A percentile compares a stretch with the other conserved stretches of the same genome.
Evolutionary conservation across 1,284 basidiomycete genomes (phyloP).

Genomic region (Salmacisia buchloeana): DNA sequence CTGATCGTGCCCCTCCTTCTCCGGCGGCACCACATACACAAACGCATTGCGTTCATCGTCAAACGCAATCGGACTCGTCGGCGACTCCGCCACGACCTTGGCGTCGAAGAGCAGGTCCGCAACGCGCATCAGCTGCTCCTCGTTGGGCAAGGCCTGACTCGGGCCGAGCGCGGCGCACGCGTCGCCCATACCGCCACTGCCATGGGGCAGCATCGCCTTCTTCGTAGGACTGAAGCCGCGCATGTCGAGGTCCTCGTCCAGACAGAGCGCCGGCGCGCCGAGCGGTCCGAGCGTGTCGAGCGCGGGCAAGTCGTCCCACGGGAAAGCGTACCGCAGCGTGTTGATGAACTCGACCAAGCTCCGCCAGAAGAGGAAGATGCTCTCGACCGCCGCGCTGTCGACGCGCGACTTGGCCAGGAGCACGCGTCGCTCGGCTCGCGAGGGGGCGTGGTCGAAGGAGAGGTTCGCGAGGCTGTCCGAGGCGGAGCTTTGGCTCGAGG

Average conservation of each 20-base stretch:
- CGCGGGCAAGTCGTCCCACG: conserved; percentile 61
- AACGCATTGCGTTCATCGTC: conserved; percentile 37
- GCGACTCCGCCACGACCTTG: conserved; percentile 59
- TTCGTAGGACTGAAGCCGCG: conserved; percentile 78
- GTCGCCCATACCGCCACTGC: conserved; percentile 29
- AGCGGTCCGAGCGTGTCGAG: conserved; percentile 52
- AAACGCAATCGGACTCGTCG: conserved; percentile 48
- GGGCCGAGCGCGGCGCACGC: conserved; percentile 21
- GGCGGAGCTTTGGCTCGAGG: conserved; percentile 17
- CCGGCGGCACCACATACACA: conserved; percentile 13
- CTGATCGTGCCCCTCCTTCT: not conserved
- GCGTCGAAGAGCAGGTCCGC: conserved; percentile 76
- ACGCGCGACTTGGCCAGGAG: not conserved
- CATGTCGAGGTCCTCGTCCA: conserved; percentile 89
- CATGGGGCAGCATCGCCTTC: conserved; percentile 52
- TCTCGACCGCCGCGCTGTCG: conserved; percentile 17
- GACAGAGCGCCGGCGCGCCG: conserved; percentile 53
- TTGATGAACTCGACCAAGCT: conserved; percentile 65
- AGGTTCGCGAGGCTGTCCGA: not conserved
- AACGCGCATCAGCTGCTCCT: conserved; percentile 89
- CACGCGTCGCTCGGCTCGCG: not conserved
- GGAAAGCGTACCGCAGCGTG: conserved; percentile 66
- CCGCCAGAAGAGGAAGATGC: conserved; percentile 62
- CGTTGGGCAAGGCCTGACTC: conserved; percentile 76
- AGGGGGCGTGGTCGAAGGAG: not conserved